These are phyloP conservation scores for Diplocarpon mali DNA, from an alignment of 2,329 filamentous ascomycete genomes.

Conservation along the genomic window DNA sequence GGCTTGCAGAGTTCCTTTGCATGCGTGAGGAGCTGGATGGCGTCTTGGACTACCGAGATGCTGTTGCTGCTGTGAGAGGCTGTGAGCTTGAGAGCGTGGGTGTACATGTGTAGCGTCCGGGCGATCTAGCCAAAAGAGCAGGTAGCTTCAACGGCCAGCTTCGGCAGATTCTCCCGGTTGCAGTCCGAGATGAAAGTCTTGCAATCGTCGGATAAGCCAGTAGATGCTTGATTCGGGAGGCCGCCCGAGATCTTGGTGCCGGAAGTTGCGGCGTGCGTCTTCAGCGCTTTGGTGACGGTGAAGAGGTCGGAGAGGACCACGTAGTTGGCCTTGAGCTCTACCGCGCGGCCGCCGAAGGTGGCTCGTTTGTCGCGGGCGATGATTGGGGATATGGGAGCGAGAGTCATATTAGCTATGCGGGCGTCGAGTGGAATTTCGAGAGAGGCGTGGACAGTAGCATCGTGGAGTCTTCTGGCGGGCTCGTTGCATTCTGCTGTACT, in stretches of 20 bases:
- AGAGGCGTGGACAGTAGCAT: constrained; percentile 22
- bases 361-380: constrained; percentile 25
- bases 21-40: constrained; percentile 18
- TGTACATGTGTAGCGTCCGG: not conserved
- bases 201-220: constrained; percentile 24
- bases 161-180: constrained; percentile 26
- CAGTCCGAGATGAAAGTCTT: constrained; percentile 25
- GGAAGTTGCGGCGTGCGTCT: not conserved
- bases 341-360: not conserved
- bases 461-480: constrained; percentile 30
- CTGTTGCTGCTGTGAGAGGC: constrained; percentile 7
- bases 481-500: constrained; percentile 24
- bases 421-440: not conserved
- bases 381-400: constrained; percentile 15
- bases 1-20: constrained; percentile 27
- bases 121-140: constrained; percentile 24
- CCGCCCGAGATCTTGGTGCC: not conserved
- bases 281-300: not conserved
- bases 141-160: constrained; percentile 29
- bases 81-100: constrained; percentile 8
- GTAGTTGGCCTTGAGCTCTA: not conserved
- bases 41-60: not conserved
- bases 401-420: constrained; percentile 14
- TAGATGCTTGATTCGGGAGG: not conserved
- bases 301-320: not conserved